A percentile compares a stretch with the other conserved stretches of the same genome.
Evolutionary conservation across 352 stramenopile genomes (phyloP).

Genomic region (Phytophthora cryptogea): DNA sequence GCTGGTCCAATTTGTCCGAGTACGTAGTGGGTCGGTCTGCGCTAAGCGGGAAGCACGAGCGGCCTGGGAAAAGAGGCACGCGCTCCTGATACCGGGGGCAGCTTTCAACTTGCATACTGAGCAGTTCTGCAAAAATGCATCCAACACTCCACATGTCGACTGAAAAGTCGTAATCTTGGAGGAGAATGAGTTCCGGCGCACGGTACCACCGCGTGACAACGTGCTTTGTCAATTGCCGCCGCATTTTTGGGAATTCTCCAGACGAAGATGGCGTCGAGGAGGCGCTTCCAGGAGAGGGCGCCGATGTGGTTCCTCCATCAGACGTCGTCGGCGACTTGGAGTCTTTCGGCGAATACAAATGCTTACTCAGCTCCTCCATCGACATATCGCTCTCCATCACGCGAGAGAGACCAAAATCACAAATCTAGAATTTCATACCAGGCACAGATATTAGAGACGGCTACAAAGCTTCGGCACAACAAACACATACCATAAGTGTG

Average conservation of each 20-base stretch:
- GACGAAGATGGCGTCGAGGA: constrained; percentile 77
- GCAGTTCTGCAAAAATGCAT: constrained; percentile 91
- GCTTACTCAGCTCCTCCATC: constrained; percentile 77
- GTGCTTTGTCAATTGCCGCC: constrained; percentile 96
- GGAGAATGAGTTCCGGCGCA: constrained; percentile 95
- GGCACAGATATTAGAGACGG: constrained; percentile 1
- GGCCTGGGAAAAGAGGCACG: constrained; percentile 81
- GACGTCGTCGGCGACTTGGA: constrained; percentile 79
- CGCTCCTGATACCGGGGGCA: constrained; percentile 86
- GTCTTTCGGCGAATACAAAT: constrained; percentile 82
- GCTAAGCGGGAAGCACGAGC: constrained; percentile 87
- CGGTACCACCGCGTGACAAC: constrained; percentile 99
- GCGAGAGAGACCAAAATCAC: constrained; percentile 83
- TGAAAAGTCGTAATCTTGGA: constrained; percentile 93
- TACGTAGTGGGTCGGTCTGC: constrained; percentile 83
- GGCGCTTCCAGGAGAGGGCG: constrained; percentile 59
- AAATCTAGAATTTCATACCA: constrained; percentile 51
- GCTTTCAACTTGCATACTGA: constrained; percentile 90
- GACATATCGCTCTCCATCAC: constrained; percentile 79
- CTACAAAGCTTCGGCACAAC: not conserved
- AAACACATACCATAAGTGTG: constrained; percentile 66
- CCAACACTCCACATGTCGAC: constrained; percentile 99
- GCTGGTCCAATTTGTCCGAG: constrained; percentile 90
- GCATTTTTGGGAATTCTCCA: constrained; percentile 65
- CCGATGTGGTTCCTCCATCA: constrained; percentile 60